Evolutionary conservation across 2,329 filamentous ascomycete genomes (phyloP), one percentile per base, ranked within the genome.

Genomic region (Cryoendolithus antarcticus): DNA sequence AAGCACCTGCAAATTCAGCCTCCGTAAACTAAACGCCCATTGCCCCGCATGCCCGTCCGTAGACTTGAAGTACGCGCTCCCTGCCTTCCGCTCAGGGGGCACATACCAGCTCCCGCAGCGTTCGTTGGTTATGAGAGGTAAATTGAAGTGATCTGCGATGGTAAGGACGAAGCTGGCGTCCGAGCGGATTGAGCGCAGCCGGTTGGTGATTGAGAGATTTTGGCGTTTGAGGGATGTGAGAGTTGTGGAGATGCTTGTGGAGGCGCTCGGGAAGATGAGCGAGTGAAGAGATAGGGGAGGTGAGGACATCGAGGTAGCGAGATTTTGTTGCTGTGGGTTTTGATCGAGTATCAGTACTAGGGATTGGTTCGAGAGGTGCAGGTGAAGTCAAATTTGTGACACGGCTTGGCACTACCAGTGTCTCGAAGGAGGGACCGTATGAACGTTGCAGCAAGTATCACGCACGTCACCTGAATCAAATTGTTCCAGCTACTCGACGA

Each of bases 41-140:
- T 93, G 79, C 6, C 84, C 80, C 38, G 79, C 77, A 59, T 98
- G 91, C 1, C 91, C 91, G 63, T 98, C 91, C 2, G 91, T 98
- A 62, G 85, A 93, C 69, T 98, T 98, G 64, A 96, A 98, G 62
- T 96, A 98, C 27, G 82, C 84, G 48, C 82, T 86, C 27, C 75
- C 82, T 1, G 57, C 63, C 61, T 89, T 91, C 15, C 54, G 54
- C 6, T 60, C 60, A 0, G 80, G 80, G 2, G 65, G 62, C 19
- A 96, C 82, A 58, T 96, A 96, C 91, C 91, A 98, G 61, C 84
- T 89, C 1, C 91, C 91, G 59, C 91, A 96, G 43, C 91, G 75
- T 66, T 96, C 88, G 56, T 98, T 98, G 24, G 89, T 86, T 9
- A 96, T 69, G 1, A 96, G 66, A 0, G 86, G 86, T 2, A 89